phyloP scores from a whole-genome alignment of 108 stramenopile genomes.

The Skeletonema marinoi region DNA sequence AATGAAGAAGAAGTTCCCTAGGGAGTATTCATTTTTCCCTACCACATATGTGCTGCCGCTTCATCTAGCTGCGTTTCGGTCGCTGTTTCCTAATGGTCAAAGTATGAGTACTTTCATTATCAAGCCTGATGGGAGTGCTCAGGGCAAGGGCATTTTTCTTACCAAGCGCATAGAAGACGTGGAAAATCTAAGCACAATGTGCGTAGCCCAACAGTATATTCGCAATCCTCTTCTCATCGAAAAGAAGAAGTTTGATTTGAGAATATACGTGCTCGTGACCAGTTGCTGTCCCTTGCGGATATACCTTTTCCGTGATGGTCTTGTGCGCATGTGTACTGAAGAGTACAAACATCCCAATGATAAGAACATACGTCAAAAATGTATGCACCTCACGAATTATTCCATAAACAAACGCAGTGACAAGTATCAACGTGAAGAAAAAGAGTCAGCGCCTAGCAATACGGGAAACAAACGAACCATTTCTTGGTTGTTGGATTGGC shows the following conservation, averaged over 20 bases:
- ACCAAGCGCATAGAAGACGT: conserved; percentile 60
- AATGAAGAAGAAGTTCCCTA: conserved; percentile 72
- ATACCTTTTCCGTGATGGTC: conserved; percentile 74
- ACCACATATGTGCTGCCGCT: conserved; percentile 72
- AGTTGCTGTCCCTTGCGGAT: conserved; percentile 72
- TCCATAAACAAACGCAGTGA: conserved; percentile 71
- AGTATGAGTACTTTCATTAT: conserved; percentile 73
- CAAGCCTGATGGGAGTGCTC: conserved; percentile 77
- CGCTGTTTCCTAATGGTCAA: conserved; percentile 59
- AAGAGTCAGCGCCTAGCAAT: conserved; percentile 17
- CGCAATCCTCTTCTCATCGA: conserved; percentile 77
- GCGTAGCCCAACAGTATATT: conserved; percentile 84
- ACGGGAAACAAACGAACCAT: conserved; percentile 71
- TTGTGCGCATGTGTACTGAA: conserved; percentile 72
- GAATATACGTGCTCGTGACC: conserved; percentile 84
- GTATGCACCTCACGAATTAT: conserved; percentile 92
- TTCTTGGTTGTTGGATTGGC: conserved; percentile 71
- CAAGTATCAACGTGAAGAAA: conserved; percentile 38
- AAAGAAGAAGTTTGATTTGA: conserved; percentile 86
- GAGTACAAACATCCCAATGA: conserved; percentile 67
- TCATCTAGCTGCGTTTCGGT: conserved; percentile 59
- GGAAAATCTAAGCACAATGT: conserved; percentile 42
- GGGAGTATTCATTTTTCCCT: conserved; percentile 79
- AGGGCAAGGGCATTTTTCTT: conserved; percentile 84
- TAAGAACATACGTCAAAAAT: conserved; percentile 63